Conservation (phyloP, 73 alveolate genomes). For the Strombidium stylifer region DNA sequence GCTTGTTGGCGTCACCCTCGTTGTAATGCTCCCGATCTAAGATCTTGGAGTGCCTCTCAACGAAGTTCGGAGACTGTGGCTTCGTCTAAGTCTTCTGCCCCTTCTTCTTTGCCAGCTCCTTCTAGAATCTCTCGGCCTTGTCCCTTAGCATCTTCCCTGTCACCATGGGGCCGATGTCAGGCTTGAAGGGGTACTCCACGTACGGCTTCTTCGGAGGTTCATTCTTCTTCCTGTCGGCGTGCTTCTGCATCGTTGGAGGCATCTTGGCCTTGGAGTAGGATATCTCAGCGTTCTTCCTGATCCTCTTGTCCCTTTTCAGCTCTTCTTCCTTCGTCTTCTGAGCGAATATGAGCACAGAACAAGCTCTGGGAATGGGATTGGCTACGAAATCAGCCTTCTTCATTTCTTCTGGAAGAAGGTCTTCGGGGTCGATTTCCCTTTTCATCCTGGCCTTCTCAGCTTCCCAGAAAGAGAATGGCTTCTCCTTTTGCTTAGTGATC, state of each 20-base stretch:
- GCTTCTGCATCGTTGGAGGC: constrained; percentile 96
- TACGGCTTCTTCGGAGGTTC: constrained; percentile 42
- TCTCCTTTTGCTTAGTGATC: constrained; percentile 55
- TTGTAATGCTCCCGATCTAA: constrained; percentile 71
- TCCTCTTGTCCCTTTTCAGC: constrained; percentile 82
- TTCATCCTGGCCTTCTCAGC: constrained; percentile 57
- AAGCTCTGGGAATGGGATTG: constrained; percentile 82
- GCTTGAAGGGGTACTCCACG: constrained; percentile 42
- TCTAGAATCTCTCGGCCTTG: constrained; percentile 73
- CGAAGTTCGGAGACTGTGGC: constrained; percentile 87
- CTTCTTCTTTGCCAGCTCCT: constrained; percentile 77
- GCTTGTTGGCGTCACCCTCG: neutral
- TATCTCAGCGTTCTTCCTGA: constrained; percentile 80
- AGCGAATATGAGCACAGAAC: constrained; percentile 73
- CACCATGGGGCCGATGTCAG: constrained; percentile 55
- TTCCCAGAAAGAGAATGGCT: constrained; percentile 78
- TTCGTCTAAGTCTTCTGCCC: constrained; percentile 71
- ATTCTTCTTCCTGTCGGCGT: constrained; percentile 75
- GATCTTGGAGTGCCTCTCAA: constrained; percentile 73
- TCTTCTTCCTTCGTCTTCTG: constrained; percentile 62
- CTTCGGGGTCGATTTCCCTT: constrained; percentile 40
- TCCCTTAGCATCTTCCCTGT: constrained; percentile 74
- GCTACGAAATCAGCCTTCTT: constrained; percentile 84
- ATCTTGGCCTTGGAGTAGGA: constrained; percentile 74
- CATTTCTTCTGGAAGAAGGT: constrained; percentile 24